A percentile compares a stretch with the other conserved stretches of the same genome.
phyloP scores from a whole-genome alignment of 495 filamentous ascomycete genomes.

The Aspergillus hancockii region DNA sequence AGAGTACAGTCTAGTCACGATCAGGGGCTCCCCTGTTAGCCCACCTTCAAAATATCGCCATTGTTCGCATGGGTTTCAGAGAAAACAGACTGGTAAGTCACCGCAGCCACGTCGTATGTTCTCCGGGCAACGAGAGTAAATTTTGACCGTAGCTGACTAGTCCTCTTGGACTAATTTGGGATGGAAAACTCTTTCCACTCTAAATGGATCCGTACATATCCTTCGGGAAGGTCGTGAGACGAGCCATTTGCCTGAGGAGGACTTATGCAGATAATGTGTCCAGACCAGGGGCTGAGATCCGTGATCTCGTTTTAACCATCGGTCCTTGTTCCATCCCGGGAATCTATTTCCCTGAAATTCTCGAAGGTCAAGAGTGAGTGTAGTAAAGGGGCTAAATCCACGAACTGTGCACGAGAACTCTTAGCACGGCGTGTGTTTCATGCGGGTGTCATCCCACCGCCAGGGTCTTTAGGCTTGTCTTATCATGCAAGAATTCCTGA shows the following conservation, averaged over 20 bases:
- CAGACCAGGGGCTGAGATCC: neutral
- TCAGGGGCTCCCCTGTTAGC: neutral
- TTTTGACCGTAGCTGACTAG: neutral
- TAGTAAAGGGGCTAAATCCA: constrained; percentile 3
- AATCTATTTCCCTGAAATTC: neutral
- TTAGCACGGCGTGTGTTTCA: constrained; percentile 12
- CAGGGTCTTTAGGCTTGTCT: constrained; percentile 12
- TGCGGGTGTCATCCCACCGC: constrained; percentile 15
- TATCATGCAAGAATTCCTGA: constrained; percentile 11
- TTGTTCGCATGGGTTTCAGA: neutral
- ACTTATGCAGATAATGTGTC: neutral
- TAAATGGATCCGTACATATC: no score
- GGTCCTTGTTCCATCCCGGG: neutral
- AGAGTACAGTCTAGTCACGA: neutral
- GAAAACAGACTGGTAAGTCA: neutral
- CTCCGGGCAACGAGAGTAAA: neutral
- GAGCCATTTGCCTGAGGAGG: neutral
- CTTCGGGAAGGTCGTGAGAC: neutral
- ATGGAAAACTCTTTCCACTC: neutral
- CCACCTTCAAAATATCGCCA: neutral
- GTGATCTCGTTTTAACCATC: neutral
- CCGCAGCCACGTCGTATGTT: neutral
- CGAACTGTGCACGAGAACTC: constrained; percentile 14
- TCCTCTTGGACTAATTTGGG: neutral
- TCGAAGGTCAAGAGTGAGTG: neutral